Conservation (phyloP, 176 grass and related monocot species). For the Triticum dicoccoides region DNA sequence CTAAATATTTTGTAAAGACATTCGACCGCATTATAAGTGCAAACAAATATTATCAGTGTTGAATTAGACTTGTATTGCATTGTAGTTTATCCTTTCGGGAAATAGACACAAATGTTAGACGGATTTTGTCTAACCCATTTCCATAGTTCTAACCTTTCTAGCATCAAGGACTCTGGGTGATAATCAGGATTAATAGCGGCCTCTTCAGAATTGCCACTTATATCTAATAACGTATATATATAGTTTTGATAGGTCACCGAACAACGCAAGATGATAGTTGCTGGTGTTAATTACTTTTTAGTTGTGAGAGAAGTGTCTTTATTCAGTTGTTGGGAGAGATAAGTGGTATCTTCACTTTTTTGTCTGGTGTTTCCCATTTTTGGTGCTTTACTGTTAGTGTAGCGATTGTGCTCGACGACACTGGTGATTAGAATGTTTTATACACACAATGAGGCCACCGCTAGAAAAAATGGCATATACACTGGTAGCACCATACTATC, state of each 20-base stretch:
- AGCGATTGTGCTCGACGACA: too few relatives aligned
- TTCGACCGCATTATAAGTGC: constrained; percentile 3
- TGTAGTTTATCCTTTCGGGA: too few relatives aligned
- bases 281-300: not conserved
- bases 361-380: not conserved
- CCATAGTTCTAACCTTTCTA: constrained; percentile 2
- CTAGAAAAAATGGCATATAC: too few relatives aligned
- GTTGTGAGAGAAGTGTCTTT: not conserved
- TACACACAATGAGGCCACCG: too few relatives aligned
- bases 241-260: too few relatives aligned
- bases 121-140: constrained; percentile 58
- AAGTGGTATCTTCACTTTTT: constrained; percentile 15
- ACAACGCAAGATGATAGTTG: not conserved
- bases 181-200: constrained; percentile 17
- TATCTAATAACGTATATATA: constrained; percentile 7
- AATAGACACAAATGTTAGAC: not conserved
- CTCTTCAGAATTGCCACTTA: constrained; percentile 38
- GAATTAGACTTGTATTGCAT: too few relatives aligned
- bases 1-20: not conserved
- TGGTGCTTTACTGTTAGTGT: too few relatives aligned
- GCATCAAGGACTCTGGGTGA: constrained; percentile 23
- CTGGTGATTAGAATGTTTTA: too few relatives aligned
- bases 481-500: too few relatives aligned
- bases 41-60: too few relatives aligned
- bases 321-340: constrained; percentile 17